Percentiles rank a stretch among this genome's conserved stretches.
phyloP scores from a whole-genome alignment of 1,284 basidiomycete genomes.

The Leccinum subrobustum region DNA sequence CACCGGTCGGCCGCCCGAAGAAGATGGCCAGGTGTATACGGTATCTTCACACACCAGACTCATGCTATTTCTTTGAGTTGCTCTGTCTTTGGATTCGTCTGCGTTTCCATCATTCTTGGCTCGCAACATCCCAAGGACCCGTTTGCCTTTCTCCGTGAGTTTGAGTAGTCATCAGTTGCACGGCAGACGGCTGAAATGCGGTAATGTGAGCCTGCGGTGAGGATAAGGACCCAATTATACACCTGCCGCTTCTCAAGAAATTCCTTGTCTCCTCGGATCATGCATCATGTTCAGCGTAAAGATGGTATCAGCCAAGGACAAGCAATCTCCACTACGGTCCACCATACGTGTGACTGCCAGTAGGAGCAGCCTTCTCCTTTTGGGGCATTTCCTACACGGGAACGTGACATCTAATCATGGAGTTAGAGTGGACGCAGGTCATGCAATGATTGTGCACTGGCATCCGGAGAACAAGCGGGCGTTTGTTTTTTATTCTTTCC shows the following conservation, averaged over 20 bases:
- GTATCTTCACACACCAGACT: not conserved
- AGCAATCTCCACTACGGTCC: not conserved
- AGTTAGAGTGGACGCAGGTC: constrained; percentile 18
- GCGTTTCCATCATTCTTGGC: not conserved
- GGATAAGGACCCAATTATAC: not conserved
- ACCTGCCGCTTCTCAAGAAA: not conserved
- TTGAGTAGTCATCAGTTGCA: not conserved
- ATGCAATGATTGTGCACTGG: not conserved
- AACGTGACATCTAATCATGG: constrained; percentile 2
- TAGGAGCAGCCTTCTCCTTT: not conserved
- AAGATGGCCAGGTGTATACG: not conserved
- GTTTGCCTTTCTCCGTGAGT: not conserved
- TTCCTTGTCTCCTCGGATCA: not conserved
- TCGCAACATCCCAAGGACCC: not conserved
- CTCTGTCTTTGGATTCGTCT: not conserved
- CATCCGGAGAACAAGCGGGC: not conserved
- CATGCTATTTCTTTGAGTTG: not conserved
- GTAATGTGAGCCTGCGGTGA: not conserved
- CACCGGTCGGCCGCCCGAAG: not conserved
- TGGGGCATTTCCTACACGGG: not conserved
- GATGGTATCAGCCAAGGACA: not conserved
- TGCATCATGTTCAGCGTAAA: not conserved
- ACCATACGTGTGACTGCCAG: not conserved
- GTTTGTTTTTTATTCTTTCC: not conserved
- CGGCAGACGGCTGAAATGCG: not conserved